phyloP scores from a whole-genome alignment of 2,329 filamentous ascomycete genomes.

The Grosmannia clavigera region DNA sequence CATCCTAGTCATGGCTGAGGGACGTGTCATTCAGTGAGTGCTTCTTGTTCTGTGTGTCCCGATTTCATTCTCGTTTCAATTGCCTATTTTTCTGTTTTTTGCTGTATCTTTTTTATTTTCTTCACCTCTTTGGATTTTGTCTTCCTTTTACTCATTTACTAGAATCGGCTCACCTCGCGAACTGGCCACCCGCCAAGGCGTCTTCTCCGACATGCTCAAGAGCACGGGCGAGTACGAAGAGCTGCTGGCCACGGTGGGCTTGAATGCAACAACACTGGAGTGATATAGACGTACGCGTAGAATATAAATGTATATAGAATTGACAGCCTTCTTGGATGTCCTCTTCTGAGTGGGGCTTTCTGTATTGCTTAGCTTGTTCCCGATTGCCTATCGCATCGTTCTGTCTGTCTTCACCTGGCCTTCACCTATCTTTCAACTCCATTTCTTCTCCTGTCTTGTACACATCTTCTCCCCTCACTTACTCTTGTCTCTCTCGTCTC shows the following conservation, averaged over 20 bases:
- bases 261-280: not conserved
- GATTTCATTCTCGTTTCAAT: no score
- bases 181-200: not conserved
- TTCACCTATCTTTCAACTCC: no score
- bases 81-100: not conserved
- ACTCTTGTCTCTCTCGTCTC: no score
- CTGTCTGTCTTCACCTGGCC: no score
- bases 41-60: no score
- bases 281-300: not conserved
- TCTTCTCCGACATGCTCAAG: not conserved
- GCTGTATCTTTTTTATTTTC: not conserved
- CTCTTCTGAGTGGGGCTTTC: no score
- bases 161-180: not conserved
- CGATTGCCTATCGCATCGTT: no score
- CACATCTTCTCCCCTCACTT: no score
- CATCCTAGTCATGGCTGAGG: conserved; percentile 84
- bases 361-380: no score
- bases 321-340: no score
- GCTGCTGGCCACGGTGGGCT: not conserved
- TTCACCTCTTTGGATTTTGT: not conserved
- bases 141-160: not conserved
- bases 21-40: conserved; percentile 59
- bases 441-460: no score
- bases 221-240: not conserved
- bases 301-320: no score